These are phyloP conservation scores for Colletotrichum abscissum DNA, from an alignment of 2,329 filamentous ascomycete species.

Conservation along the genomic window DNA sequence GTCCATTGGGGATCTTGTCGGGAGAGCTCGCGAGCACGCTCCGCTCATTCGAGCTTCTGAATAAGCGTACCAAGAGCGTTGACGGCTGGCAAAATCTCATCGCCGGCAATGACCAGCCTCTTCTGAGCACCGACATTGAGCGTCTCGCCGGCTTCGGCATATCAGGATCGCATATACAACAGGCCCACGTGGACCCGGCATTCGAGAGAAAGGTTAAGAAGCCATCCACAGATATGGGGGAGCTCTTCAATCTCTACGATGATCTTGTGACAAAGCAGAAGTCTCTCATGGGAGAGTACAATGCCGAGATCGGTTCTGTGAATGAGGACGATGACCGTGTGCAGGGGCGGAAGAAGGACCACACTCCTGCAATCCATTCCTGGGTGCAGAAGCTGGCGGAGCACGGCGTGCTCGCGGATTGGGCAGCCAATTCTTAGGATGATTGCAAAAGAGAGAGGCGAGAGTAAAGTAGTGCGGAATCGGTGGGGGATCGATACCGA, in stretches of 20 bases:
- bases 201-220: conserved; percentile 21
- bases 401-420: conserved; percentile 67
- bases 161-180: conserved; percentile 39
- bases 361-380: conserved; percentile 73
- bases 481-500: background rate
- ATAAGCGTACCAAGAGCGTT: conserved; percentile 48
- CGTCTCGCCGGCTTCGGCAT: conserved; percentile 47
- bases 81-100: conserved; percentile 13
- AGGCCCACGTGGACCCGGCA: conserved; percentile 31
- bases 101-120: conserved; percentile 24
- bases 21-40: conserved; percentile 58
- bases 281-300: conserved; percentile 56
- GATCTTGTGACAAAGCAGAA: conserved; percentile 54
- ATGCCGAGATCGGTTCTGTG: conserved; percentile 57
- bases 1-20: conserved; percentile 65
- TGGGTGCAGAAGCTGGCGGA: conserved; percentile 79
- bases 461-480: background rate
- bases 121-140: conserved; percentile 39
- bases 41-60: conserved; percentile 51
- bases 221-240: conserved; percentile 26
- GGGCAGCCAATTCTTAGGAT: conserved; percentile 38
- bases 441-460: background rate
- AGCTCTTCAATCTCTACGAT: conserved; percentile 50
- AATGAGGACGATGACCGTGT: conserved; percentile 64
- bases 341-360: conserved; percentile 71